Conservation (phyloP, 73 alveolate species). For the Stentor coeruleus region DNA sequence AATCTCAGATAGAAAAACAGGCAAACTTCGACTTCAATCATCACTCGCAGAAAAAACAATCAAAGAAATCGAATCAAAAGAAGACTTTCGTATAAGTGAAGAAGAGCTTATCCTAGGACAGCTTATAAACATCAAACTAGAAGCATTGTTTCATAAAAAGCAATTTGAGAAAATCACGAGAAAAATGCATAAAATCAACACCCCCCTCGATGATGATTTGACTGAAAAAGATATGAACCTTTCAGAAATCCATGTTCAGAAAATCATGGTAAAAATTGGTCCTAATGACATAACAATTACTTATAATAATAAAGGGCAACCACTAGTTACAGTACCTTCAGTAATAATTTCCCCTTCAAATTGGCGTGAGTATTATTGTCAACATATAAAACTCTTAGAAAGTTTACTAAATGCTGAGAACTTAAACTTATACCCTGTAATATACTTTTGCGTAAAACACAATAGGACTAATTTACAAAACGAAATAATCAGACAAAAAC, state of each 20-base stretch:
- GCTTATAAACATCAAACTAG: background rate
- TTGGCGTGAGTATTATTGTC: background rate
- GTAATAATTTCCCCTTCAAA: background rate
- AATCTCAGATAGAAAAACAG: conserved; percentile 29
- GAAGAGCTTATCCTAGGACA: background rate
- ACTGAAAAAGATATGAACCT: background rate
- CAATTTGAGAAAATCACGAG: background rate
- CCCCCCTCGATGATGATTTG: background rate
- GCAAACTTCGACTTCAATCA: conserved; percentile 24
- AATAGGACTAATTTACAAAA: background rate
- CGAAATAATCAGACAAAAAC: conserved; percentile 8
- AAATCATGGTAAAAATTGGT: background rate
- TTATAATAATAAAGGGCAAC: conserved; percentile 1
- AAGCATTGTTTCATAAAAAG: conserved; percentile 6
- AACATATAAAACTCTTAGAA: background rate
- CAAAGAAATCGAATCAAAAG: conserved; percentile 21
- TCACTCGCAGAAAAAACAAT: conserved; percentile 10
- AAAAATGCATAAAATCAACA: conserved; percentile 8
- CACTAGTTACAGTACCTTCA: background rate
- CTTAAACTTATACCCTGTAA: background rate
- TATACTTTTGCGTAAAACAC: background rate
- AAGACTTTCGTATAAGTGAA: background rate
- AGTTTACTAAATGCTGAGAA: background rate
- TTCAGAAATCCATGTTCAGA: conserved; percentile 5
- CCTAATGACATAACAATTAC: background rate